These are phyloP conservation scores for Triglochin maritima DNA, from an alignment of 106 monocot species.

Conservation along the genomic window DNA sequence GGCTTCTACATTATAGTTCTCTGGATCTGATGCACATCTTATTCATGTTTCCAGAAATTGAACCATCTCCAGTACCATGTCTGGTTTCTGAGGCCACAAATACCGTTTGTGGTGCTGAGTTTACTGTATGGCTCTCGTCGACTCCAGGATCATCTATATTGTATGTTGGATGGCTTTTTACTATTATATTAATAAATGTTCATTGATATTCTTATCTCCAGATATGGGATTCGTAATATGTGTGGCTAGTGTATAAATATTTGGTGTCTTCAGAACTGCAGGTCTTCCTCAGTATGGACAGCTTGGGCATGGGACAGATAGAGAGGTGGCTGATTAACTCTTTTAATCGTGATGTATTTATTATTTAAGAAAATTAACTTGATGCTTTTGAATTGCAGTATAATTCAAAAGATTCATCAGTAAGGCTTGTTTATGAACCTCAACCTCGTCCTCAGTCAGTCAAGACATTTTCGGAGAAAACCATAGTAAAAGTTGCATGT, in stretches of 20 bases:
- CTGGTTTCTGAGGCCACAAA: constrained; percentile 62
- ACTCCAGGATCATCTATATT: constrained; percentile 83
- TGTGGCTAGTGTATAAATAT: not conserved
- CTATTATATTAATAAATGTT: not conserved
- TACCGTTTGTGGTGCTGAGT: constrained; percentile 79
- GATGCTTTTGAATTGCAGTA: constrained; percentile 40
- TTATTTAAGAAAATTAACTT: not conserved
- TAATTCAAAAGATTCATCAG: constrained; percentile 79
- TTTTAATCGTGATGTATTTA: not conserved
- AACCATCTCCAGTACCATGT: constrained; percentile 65
- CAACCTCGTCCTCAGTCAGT: constrained; percentile 85
- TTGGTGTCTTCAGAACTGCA: constrained; percentile 42
- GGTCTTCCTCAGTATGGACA: constrained; percentile 98
- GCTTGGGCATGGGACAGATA: constrained; percentile 97
- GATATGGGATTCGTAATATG: not conserved
- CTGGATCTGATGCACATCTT: too few species aligned
- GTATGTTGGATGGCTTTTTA: constrained; percentile 31
- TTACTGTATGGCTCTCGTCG: constrained; percentile 88
- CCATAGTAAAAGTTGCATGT: constrained; percentile 85
- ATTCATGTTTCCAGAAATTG: constrained; percentile 50
- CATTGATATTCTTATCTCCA: not conserved
- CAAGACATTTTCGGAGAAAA: constrained; percentile 65
- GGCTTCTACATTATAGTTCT: too few species aligned
- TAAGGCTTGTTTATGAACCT: constrained; percentile 74
- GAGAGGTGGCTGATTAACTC: constrained; percentile 37